Conservation (phyloP, 192 early-diverging fungal genomes). For the Podochytrium sp. region DNA sequence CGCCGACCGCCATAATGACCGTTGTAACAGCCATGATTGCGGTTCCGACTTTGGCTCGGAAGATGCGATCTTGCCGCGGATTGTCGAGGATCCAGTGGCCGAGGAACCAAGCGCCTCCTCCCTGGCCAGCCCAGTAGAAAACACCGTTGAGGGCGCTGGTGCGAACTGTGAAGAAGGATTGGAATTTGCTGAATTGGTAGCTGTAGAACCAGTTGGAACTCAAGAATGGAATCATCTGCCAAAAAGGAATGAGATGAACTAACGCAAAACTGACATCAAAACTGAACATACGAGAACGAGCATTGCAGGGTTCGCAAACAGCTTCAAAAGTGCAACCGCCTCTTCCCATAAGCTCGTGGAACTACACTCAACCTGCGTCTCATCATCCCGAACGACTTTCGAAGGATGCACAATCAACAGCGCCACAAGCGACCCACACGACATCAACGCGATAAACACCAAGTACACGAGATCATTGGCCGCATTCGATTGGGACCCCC, state of each 20-base stretch:
- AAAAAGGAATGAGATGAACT: not conserved
- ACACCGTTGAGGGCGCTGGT: constrained; percentile 74
- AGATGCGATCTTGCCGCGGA: not conserved
- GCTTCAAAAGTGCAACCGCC: constrained; percentile 51
- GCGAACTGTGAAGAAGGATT: constrained; percentile 62
- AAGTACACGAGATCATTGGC: not conserved
- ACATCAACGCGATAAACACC: not conserved
- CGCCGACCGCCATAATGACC: constrained; percentile 65
- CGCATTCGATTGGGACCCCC: not conserved
- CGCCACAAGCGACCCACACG: not conserved
- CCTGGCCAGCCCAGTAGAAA: constrained; percentile 78
- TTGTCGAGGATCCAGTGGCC: constrained; percentile 61
- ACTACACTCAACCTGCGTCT: not conserved
- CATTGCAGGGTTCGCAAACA: constrained; percentile 72
- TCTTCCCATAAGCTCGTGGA: constrained; percentile 63
- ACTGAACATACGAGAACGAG: constrained; percentile 48
- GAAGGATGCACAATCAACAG: not conserved
- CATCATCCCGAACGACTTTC: not conserved
- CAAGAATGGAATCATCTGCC: constrained; percentile 61
- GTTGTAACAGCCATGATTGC: constrained; percentile 51
- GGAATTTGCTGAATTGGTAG: constrained; percentile 61
- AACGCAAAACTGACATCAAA: not conserved
- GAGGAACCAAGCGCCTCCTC: constrained; percentile 62
- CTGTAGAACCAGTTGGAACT: constrained; percentile 81
- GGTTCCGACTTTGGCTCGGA: not conserved